These are phyloP conservation scores for Petunia hybrid DNA, from an alignment of 305 asterid genomes.

Conservation along the genomic window DNA sequence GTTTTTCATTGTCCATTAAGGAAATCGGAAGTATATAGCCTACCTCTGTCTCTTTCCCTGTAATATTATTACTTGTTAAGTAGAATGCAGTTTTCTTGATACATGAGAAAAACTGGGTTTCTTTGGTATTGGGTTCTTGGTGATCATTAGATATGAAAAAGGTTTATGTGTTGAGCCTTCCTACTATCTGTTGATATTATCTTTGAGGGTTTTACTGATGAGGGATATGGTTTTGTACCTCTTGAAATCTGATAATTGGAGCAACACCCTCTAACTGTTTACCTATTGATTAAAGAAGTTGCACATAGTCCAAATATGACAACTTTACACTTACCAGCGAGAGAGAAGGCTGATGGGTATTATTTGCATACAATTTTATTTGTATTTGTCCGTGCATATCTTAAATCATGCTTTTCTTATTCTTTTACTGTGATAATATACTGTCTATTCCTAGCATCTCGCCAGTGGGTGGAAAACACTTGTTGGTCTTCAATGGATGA, in stretches of 20 bases:
- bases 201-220: background rate
- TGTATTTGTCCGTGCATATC: background rate
- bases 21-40: background rate
- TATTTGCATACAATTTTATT: background rate
- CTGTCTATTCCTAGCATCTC: no score
- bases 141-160: conserved; percentile 18
- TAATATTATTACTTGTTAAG: background rate
- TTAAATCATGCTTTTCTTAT: no score
- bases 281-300: conserved; percentile 10
- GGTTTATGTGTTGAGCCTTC: conserved; percentile 16
- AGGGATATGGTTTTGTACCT: conserved; percentile 12
- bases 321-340: background rate
- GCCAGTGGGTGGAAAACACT: no score
- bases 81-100: background rate
- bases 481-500: no score
- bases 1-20: background rate
- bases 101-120: background rate
- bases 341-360: conserved; percentile 25
- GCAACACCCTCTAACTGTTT: background rate
- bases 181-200: background rate
- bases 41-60: background rate
- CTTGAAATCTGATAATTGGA: background rate
- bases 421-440: background rate
- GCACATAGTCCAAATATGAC: background rate
- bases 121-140: conserved; percentile 6